These are phyloP conservation scores for Xylaria curta DNA, from an alignment of 495 filamentous ascomycete species.

Conservation along the genomic window DNA sequence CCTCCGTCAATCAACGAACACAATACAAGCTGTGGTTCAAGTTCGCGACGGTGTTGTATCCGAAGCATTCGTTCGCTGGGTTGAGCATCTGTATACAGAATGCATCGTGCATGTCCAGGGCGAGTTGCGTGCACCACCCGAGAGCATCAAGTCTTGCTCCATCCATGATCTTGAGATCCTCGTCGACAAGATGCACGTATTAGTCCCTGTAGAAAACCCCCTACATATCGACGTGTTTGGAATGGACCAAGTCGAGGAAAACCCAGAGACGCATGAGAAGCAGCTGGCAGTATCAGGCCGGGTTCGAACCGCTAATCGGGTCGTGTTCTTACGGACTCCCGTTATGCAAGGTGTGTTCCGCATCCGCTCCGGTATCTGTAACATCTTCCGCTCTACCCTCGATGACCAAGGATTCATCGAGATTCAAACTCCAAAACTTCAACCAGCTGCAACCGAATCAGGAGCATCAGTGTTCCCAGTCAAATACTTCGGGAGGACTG, in stretches of 20 bases:
- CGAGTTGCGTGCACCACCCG: slow-evolving; percentile 72
- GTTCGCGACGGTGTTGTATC: slow-evolving; percentile 61
- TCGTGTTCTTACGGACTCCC: slow-evolving; percentile 84
- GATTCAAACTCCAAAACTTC: slow-evolving; percentile 92
- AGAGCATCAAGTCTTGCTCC: slow-evolving; percentile 78
- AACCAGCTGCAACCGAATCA: slow-evolving; percentile 88
- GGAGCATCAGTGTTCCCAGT: slow-evolving; percentile 94
- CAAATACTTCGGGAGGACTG: slow-evolving; percentile 88
- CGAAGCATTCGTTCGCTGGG: slow-evolving; percentile 91
- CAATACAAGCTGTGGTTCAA: slow-evolving; percentile 80
- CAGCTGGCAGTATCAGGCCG: slow-evolving; percentile 49
- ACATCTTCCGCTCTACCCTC: slow-evolving; percentile 80
- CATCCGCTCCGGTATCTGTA: slow-evolving; percentile 74
- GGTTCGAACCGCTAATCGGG: slow-evolving; percentile 75
- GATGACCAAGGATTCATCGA: slow-evolving; percentile 81
- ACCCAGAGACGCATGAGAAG: slow-evolving; percentile 48
- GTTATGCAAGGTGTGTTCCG: slow-evolving; percentile 89
- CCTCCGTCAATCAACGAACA: slow-evolving; percentile 79
- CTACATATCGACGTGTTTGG: slow-evolving; percentile 73
- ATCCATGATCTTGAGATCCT: slow-evolving; percentile 79
- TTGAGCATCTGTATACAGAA: slow-evolving; percentile 77
- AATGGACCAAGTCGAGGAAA: slow-evolving; percentile 49
- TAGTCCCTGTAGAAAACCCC: slow-evolving; percentile 63
- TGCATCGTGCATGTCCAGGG: slow-evolving; percentile 81
- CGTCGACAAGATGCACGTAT: slow-evolving; percentile 77